Evolutionary conservation across 2,329 filamentous ascomycete species (phyloP).

Genomic region (Alternaria dauci): DNA sequence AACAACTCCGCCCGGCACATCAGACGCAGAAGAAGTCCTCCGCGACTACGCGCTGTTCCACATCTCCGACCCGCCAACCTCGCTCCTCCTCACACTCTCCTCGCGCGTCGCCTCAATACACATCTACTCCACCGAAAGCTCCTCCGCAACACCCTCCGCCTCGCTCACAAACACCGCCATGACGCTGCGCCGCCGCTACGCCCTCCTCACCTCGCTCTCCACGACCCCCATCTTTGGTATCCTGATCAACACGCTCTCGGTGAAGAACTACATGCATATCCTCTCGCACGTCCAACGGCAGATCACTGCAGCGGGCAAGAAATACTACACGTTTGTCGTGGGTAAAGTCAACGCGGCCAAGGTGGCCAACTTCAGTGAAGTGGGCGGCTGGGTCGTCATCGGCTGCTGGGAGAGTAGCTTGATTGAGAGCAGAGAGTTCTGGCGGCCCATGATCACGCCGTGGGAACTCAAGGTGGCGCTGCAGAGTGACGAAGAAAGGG

Average conservation of each 20-base stretch:
- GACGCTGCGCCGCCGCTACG: constrained; percentile 84
- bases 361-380: constrained; percentile 93
- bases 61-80: constrained; percentile 79
- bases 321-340: constrained; percentile 94
- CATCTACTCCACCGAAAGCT: constrained; percentile 71
- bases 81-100: constrained; percentile 85
- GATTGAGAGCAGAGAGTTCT: constrained; percentile 89
- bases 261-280: constrained; percentile 86
- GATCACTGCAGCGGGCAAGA: constrained; percentile 85
- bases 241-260: constrained; percentile 91
- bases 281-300: constrained; percentile 75
- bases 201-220: constrained; percentile 79
- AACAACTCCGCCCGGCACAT: constrained; percentile 64
- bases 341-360: constrained; percentile 97
- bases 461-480: constrained; percentile 88
- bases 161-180: constrained; percentile 62
- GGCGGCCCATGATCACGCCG: constrained; percentile 89
- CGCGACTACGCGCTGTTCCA: constrained; percentile 81
- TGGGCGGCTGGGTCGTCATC: constrained; percentile 96
- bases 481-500: constrained; percentile 74
- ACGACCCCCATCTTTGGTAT: constrained; percentile 90
- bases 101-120: constrained; percentile 81
- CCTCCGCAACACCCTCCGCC: constrained; percentile 34
- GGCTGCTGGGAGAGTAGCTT: constrained; percentile 98
- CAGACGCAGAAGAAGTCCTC: constrained; percentile 60